Base-by-base conservation (phyloP, 2,329 filamentous ascomycete species). In the Alternaria sp. region DNA sequence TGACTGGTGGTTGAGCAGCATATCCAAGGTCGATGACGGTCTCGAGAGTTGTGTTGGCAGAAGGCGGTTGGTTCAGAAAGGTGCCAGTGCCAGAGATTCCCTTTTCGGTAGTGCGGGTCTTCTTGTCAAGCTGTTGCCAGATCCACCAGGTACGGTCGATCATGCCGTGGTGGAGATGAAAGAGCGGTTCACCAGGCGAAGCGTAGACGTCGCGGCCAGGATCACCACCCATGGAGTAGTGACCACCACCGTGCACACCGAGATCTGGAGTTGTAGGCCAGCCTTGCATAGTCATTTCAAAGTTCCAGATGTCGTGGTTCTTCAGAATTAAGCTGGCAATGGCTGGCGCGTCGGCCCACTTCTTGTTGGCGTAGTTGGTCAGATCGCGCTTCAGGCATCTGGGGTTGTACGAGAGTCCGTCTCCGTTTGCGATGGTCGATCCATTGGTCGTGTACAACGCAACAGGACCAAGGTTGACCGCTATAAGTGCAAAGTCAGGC, bases 121-220 rank as follows among this genome's bases (percentile, higher is more conserved):
- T 66, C 39, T 71, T 65, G 54, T 83, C 77, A 21, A 80, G 65
- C 52, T 80, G 80, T 41, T 72, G 68, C 70, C 70, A 71, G 21
- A 67, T 69, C 64, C 79, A 81, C 77, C 77, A 84, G 0, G 76
- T 69, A 10, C 79, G 75, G 64, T 83, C 82, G 28, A 84, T 79
- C 53, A 57, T 58, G 1, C 56, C 69, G 58, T 84, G 81, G 63
- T 83, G 81, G 21, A 81, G 72, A 66, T 76, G 84, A 70, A 84
- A 84, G 17, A 73, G n/a, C 2, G 73, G 73, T 44, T 77, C 73
- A 11, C 68, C 68, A 7, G 72, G 71, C 2, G 69, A 72, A 14
- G 56, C 52, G 42, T 63, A 74, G 26, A 73, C 57, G 44, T 74
- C 70, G 42, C 69, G 62, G 21, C 65, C 69, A 26, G 80, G 79